Conservation (phyloP, 331 rosid genomes). For the Arachis monticola region DNA sequence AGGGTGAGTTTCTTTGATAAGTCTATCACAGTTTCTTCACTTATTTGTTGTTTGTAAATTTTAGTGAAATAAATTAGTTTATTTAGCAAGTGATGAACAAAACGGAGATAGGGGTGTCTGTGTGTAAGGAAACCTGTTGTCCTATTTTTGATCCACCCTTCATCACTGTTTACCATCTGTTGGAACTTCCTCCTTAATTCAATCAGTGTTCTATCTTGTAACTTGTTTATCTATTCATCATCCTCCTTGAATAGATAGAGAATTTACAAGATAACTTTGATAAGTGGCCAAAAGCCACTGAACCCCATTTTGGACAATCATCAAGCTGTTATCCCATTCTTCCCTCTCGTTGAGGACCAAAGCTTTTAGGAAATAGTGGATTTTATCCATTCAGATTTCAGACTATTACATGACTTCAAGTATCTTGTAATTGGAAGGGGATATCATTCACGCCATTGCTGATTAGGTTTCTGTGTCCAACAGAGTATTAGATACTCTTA, state of each 20-base stretch:
- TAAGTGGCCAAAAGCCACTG: not conserved
- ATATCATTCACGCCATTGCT: constrained; percentile 29
- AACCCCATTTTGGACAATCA: not conserved
- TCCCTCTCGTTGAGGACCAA: constrained; percentile 1
- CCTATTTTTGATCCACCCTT: not conserved
- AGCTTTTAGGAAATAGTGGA: not conserved
- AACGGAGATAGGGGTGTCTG: not conserved
- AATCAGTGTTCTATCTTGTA: too few relatives aligned
- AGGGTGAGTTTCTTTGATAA: constrained; percentile 63
- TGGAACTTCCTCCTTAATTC: not conserved
- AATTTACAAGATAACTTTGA: too few relatives aligned
- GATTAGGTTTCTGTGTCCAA: constrained; percentile 42
- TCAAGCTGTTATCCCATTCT: not conserved
- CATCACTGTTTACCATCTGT: not conserved
- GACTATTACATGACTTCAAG: not conserved
- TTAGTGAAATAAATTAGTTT: constrained; percentile 20
- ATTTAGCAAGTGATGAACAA: constrained; percentile 4
- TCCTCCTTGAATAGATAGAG: not conserved
- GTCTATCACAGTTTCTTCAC: constrained; percentile 15
- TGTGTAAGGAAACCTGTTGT: not conserved
- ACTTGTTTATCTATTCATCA: not conserved
- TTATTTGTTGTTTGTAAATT: constrained; percentile 17
- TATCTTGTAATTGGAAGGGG: not conserved
- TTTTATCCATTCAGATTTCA: too few relatives aligned
- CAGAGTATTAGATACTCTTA: constrained; percentile 75